phyloP scores from a whole-genome alignment of 2,329 filamentous ascomycete species.

The Thelonectria rubi region DNA sequence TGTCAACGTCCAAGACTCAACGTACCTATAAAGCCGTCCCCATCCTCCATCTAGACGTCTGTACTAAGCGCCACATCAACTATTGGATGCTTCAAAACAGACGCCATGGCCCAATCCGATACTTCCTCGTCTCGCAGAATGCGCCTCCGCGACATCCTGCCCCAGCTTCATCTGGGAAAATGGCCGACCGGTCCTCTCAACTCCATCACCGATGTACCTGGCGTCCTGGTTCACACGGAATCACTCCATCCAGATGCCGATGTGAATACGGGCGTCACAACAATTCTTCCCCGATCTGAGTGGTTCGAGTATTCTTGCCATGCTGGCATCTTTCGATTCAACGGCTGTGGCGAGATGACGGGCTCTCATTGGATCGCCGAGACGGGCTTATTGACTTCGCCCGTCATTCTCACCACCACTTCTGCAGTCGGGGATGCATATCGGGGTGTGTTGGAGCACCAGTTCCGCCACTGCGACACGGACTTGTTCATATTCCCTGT shows the following conservation, averaged over 20 bases:
- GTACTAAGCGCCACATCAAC: not conserved
- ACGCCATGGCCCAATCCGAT: not conserved
- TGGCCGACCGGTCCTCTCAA: slow-evolving; percentile 57
- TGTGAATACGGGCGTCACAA: slow-evolving; percentile 60
- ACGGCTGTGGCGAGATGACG: slow-evolving; percentile 71
- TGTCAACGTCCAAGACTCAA: not conserved
- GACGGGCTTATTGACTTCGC: slow-evolving; percentile 66
- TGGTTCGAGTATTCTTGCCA: slow-evolving; percentile 58
- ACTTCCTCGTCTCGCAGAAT: not conserved
- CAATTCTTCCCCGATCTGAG: slow-evolving; percentile 55
- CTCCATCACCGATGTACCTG: slow-evolving; percentile 60
- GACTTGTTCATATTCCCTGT: slow-evolving; percentile 66
- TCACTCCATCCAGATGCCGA: slow-evolving; percentile 50
- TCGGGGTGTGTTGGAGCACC: slow-evolving; percentile 66
- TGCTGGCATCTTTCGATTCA: slow-evolving; percentile 67
- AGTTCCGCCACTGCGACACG: slow-evolving; percentile 56
- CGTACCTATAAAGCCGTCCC: not conserved
- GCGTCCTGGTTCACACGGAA: slow-evolving; percentile 57
- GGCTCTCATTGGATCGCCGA: slow-evolving; percentile 70
- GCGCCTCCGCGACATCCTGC: slow-evolving; percentile 55
- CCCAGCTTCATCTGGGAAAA: slow-evolving; percentile 54
- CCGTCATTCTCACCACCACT: slow-evolving; percentile 68
- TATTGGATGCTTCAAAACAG: not conserved
- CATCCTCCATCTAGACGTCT: not conserved
- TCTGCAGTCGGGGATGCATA: slow-evolving; percentile 67